Evolutionary conservation across 352 stramenopile species (phyloP), one percentile per base, ranked within the genome.

Genomic region (Pythium myriotylum): DNA sequence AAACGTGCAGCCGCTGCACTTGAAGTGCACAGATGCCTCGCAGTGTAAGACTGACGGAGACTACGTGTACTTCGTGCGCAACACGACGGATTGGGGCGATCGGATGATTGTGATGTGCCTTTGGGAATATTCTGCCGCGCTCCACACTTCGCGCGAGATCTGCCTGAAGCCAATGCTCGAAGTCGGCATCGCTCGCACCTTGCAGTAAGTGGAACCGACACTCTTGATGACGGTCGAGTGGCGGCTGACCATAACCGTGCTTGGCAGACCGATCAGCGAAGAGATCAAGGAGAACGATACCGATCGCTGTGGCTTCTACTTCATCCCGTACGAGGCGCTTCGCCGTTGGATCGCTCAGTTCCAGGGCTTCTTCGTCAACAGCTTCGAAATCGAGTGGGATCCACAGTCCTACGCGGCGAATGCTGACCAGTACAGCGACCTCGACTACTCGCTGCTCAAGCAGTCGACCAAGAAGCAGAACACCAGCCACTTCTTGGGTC

Each of bases 91-190:
- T 65, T 91, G 81, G 81, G 80, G 81, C n/a, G 84, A 89, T 54
- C 81, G 76, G 45, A 91, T 93, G 81, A 91, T 76, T 1, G 75
- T 91, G 55, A 89, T 91, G 81, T 93, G 84, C 59, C 56, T 93
- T 54, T 91, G 80, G 80, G 84, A 93, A 50, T 89, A 91, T 70
- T 89, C 79, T 26, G 59, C 54, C 0, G 64, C 63, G 63, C 58
- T 77, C 48, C 72, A 82, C 48, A 56, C 75, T 8, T 65, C 73
- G 27, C 75, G 77, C 20, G 77, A 88, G 29, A 71, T 89, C 27
- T 93, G 84, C 43, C 57, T 92, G 7, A 81, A 86, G 51, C 84
- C 84, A 2, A 90, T 91, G 84, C 71, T 93, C 9, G 81, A 91
- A 54, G 53, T 90, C 13, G 70, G 76, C 43, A 88, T 91, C 27